Base-by-base conservation (phyloP, 371 early-diverging fungal species). In the Entomophthora muscae region DNA sequence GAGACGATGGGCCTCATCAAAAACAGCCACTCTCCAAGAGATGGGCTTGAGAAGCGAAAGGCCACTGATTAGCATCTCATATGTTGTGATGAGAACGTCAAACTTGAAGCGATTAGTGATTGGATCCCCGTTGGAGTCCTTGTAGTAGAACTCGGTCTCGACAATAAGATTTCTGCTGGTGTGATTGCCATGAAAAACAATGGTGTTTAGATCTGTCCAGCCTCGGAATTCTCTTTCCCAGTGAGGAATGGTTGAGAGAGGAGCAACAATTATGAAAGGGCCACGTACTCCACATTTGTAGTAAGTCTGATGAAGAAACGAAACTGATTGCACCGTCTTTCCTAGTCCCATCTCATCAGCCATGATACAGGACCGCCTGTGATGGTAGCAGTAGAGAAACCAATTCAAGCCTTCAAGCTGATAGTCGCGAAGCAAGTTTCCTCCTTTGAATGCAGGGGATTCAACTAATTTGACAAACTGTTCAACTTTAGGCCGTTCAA, bases 281-380 rank as follows among this genome's bases (percentile, higher is more conserved):
- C 75, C 74, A 5, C 70, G 69, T 12, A 79, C 67, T 53, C 71
- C 70, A 24, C 72, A 73, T 0, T 85, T 86, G 64, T 77, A 85
- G 58, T 70, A 75, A 54, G 84, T 80, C 32, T 77, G 83, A 1
- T 85, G 74, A n/a, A 98, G 68, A 66, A 91, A 93, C 1, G 92
- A 73, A 42, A 91, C 84, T 62, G 90, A 72, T 70, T 99, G 99
- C 66, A 99, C 90, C 0, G 95, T 94, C 71, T 95, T 93, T 32
- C 95, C 95, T 24, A 96, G 74, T 17, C 95, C 94, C 99, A 98
- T 98, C 73, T 98, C 98, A 73, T 98, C 99, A 0, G 99, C 99
- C 63, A 99, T 76, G 59, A 99, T 99, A 30, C 99, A 96, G 69
- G 93, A 93, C 56, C 91, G 75, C 5, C 87, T 77, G 66, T 95